phyloP scores from a whole-genome alignment of 2,329 filamentous ascomycete species.

The Didymella segeticola region DNA sequence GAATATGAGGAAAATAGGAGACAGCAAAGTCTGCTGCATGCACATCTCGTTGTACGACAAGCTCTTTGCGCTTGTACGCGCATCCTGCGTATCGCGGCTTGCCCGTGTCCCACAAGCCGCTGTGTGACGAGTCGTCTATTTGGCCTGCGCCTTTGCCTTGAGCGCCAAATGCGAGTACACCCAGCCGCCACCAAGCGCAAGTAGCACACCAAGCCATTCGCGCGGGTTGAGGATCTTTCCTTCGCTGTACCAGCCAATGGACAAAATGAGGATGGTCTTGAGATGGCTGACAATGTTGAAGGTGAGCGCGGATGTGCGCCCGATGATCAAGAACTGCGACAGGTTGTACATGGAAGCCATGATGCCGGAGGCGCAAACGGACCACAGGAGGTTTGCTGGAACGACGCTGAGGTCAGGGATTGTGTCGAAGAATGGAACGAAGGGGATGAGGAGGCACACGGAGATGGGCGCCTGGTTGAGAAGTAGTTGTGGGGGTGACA shows the following conservation, averaged over 20 bases:
- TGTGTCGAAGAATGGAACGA: conserved; percentile 54
- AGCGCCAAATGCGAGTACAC: conserved; percentile 54
- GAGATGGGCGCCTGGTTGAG: conserved; percentile 57
- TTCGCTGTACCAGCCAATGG: conserved; percentile 56
- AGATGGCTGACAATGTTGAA: conserved; percentile 53
- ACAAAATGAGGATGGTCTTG: conserved; percentile 56
- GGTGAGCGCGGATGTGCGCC: conserved; percentile 49
- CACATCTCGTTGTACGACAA: conserved; percentile 17
- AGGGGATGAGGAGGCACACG: conserved; percentile 52
- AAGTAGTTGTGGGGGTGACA: conserved; percentile 54
- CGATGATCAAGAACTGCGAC: conserved; percentile 53
- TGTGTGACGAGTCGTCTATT: conserved; percentile 21
- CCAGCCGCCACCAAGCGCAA: conserved; percentile 55
- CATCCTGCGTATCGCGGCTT: not conserved
- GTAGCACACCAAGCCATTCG: conserved; percentile 53
- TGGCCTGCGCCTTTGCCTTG: conserved; percentile 45
- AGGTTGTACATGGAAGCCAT: conserved; percentile 53
- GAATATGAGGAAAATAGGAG: not conserved
- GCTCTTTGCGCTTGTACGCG: conserved; percentile 8
- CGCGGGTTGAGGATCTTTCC: conserved; percentile 49
- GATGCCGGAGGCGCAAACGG: conserved; percentile 51
- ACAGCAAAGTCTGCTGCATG: conserved; percentile 10
- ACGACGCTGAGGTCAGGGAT: conserved; percentile 46
- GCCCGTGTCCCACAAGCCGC: conserved; percentile 2
- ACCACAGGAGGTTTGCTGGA: conserved; percentile 51